A percentile compares a stretch with the other conserved stretches of the same genome.
phyloP scores from a whole-genome alignment of 1,284 basidiomycete genomes.

The Tremellales sp. region DNA sequence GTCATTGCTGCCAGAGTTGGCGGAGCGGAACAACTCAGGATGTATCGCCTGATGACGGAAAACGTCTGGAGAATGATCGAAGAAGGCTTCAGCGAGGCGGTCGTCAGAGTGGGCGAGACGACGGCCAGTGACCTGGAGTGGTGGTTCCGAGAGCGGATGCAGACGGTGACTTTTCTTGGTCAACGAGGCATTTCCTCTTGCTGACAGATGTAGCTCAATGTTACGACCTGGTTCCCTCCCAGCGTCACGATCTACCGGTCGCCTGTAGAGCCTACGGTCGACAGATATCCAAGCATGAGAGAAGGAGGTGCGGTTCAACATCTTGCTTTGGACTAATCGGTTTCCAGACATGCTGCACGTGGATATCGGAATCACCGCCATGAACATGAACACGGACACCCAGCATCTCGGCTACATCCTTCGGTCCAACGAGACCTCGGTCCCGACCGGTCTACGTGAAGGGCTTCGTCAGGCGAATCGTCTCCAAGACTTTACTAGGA shows the following conservation, averaged over 20 bases:
- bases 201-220: conserved; percentile 36
- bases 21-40: conserved; percentile 46
- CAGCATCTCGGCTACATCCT: conserved; percentile 59
- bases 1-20: conserved; percentile 52
- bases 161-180: neutral
- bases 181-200: neutral
- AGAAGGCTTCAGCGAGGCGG: conserved; percentile 54
- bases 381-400: conserved; percentile 58
- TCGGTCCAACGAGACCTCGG: conserved; percentile 51
- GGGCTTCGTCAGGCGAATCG: conserved; percentile 54
- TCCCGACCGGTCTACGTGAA: conserved; percentile 51
- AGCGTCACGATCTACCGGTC: conserved; percentile 54
- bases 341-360: conserved; percentile 54
- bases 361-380: conserved; percentile 57
- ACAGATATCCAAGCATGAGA: conserved; percentile 49
- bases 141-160: conserved; percentile 59
- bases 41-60: conserved; percentile 54
- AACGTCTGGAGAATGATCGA: conserved; percentile 56
- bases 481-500: conserved; percentile 55
- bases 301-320: conserved; percentile 44
- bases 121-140: conserved; percentile 56
- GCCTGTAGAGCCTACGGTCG: conserved; percentile 11
- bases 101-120: conserved; percentile 51
- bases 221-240: conserved; percentile 57
- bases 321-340: conserved; percentile 50